Evolutionary conservation across 2,329 filamentous ascomycete species (phyloP).

Genomic region (Leptosphaerulina australis): DNA sequence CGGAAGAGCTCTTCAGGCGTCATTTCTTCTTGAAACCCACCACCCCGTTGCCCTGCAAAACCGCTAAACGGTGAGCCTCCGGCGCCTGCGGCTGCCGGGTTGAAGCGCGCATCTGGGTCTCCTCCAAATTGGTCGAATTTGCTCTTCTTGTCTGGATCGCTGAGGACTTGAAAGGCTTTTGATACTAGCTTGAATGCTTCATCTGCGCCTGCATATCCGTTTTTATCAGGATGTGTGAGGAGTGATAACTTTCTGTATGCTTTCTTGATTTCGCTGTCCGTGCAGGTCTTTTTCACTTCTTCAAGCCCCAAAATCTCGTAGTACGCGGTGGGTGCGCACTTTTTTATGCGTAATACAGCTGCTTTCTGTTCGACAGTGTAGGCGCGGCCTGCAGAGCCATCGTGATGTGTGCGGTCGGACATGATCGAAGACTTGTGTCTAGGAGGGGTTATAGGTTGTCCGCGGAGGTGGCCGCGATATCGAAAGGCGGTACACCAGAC

Average conservation of each 20-base stretch:
- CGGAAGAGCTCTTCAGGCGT: conserved; percentile 97
- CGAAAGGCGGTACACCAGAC: conserved; percentile 2
- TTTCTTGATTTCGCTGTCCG: conserved; percentile 92
- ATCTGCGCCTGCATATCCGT: conserved; percentile 91
- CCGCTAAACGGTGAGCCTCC: conserved; percentile 67
- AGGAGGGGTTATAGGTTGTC: conserved; percentile 10
- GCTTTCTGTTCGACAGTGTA: conserved; percentile 91
- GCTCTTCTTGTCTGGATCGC: conserved; percentile 89
- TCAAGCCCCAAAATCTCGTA: conserved; percentile 90
- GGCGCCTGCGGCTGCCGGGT: conserved; percentile 58
- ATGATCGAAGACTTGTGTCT: conserved; percentile 31
- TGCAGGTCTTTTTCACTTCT: conserved; percentile 66
- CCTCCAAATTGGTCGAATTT: conserved; percentile 89
- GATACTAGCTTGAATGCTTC: conserved; percentile 99
- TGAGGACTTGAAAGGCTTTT: conserved; percentile 88
- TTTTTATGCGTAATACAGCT: conserved; percentile 85
- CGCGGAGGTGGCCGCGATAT: conserved; percentile 9
- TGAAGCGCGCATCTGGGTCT: conserved; percentile 89
- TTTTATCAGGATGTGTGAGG: conserved; percentile 98
- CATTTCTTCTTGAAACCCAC: conserved; percentile 87
- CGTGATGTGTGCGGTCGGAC: conserved; percentile 69
- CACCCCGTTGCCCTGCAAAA: conserved; percentile 61
- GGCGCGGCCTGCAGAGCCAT: conserved; percentile 75
- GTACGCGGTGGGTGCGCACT: conserved; percentile 83
- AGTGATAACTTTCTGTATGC: conserved; percentile 94